Evolutionary conservation across 495 filamentous ascomycete genomes (phyloP), one percentile per base, ranked within the genome.

Genomic region (Penicillium verhagenii): DNA sequence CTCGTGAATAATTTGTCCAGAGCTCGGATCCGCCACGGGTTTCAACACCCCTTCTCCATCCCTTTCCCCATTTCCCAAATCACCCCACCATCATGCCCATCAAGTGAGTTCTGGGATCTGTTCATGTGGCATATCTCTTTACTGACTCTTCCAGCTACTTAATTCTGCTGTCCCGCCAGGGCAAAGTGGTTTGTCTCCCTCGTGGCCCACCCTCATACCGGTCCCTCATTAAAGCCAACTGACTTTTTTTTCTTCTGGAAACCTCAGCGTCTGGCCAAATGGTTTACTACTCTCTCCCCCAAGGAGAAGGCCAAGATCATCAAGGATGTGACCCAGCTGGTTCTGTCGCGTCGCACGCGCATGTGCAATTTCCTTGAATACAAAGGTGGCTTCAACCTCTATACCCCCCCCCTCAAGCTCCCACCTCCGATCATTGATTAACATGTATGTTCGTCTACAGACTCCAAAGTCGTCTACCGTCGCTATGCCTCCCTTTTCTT

Each of bases 351-450:
- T 59, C 80, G 94, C 64, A 96, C 94, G 47, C 89, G 92, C 59
- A 99, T 99, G 94, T 99, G 94, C 82, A 99, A 99, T 74, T 99
- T 99, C 73, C 85, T 99, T 38, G 94, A 99, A 65, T 98, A 98
- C 73, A 98, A 97, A 88, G 94, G 94, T 90, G 40, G 42, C 45
- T 55, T 52, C 48, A 52, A 20, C 50, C 37, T 58, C 20, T 28
- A 11, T 39, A 55, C 49, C 14, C 54, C 14, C 25, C 29, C 9
- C 29, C 4, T 1, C 9, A 20, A 42, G 10, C 24, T 54, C 52
- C 48, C 52, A 50, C 56, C 38, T 52, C 54, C 64, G 28, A 67
- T 60, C 16, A 25, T 0, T 11, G 3, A 45, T 29, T 43, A 14
- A 21, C 11, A 5, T 25, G 23, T 21, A 24, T 25, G 10, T 14